Evolutionary conservation across 345 rosid genomes (phyloP).

Genomic region (Eucalyptus regnans): DNA sequence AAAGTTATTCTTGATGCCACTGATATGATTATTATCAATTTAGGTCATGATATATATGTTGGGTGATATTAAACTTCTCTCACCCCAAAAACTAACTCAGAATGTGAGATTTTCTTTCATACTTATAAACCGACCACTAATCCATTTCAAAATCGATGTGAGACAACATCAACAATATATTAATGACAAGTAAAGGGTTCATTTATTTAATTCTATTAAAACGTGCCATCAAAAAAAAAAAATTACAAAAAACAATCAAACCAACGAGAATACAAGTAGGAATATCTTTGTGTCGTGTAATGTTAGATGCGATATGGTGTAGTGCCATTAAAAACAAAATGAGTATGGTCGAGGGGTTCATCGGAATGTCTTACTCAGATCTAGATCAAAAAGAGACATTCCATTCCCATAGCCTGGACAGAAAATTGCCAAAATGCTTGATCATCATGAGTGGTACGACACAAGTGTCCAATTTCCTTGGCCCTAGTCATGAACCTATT

Average conservation of each 20-base stretch:
- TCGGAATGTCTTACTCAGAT: background rate
- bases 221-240: background rate
- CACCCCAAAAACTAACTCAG: no score
- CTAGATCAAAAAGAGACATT: background rate
- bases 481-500: background rate
- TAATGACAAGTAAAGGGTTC: background rate
- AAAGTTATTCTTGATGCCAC: background rate
- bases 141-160: no score
- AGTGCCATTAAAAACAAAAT: no score
- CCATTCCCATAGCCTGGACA: background rate
- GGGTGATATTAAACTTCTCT: no score
- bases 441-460: background rate
- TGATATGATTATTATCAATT: background rate
- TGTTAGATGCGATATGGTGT: background rate
- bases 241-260: background rate
- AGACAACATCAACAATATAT: background rate
- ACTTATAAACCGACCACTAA: no score
- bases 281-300: background rate
- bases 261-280: background rate
- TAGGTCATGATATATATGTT: background rate
- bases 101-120: no score
- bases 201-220: background rate
- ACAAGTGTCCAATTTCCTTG: background rate
- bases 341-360: background rate
- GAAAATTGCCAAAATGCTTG: background rate